These are phyloP conservation scores for Furcasterigmium furcatum DNA, from an alignment of 2,329 filamentous ascomycete genomes.

Conservation along the genomic window DNA sequence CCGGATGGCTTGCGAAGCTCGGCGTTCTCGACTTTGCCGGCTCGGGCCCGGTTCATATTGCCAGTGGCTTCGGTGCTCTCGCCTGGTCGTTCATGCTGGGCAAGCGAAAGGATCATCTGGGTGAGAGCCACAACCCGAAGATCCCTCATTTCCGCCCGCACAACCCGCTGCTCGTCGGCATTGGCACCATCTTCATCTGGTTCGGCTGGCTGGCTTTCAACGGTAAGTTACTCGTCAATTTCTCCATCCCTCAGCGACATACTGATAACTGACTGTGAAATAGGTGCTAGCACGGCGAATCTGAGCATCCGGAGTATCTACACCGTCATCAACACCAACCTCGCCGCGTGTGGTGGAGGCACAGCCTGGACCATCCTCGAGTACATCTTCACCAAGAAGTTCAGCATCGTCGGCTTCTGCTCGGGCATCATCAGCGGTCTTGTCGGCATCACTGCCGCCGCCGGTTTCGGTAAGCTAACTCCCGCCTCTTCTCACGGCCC, in stretches of 20 bases:
- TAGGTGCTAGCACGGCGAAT: constrained; percentile 41
- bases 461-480: constrained; percentile 39
- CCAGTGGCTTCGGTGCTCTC: constrained; percentile 59
- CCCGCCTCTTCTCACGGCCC: too few species aligned
- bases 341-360: constrained; percentile 51
- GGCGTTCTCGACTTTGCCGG: constrained; percentile 59
- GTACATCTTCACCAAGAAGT: constrained; percentile 42
- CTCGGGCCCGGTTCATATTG: constrained; percentile 62
- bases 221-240: constrained; percentile 18
- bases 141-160: constrained; percentile 46
- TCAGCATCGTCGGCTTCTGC: constrained; percentile 45
- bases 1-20: constrained; percentile 62
- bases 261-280: background rate
- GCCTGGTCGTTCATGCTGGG: constrained; percentile 63
- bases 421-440: constrained; percentile 53
- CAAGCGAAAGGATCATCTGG: constrained; percentile 46
- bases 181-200: constrained; percentile 64
- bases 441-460: constrained; percentile 56
- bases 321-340: constrained; percentile 56
- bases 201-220: constrained; percentile 58
- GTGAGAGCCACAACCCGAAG: constrained; percentile 37
- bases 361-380: constrained; percentile 52
- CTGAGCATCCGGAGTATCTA: constrained; percentile 49
- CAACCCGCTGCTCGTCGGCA: constrained; percentile 60
- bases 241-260: constrained; percentile 12